Evolutionary conservation across 2,329 filamentous ascomycete species (phyloP), one percentile per base, ranked within the genome.

Genomic region (Helminthosporium solani): DNA sequence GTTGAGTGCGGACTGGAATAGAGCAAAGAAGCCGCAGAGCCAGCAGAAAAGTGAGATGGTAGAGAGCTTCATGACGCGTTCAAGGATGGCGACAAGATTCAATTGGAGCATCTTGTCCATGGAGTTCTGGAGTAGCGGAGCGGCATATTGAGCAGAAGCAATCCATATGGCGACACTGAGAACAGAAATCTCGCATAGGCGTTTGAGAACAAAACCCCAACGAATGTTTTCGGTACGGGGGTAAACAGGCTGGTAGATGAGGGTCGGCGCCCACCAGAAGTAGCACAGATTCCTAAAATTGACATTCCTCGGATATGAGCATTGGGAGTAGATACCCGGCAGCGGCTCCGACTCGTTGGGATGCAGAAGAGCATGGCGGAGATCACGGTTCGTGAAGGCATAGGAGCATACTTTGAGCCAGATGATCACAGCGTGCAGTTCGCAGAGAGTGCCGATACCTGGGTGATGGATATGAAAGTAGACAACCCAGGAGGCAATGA

Each of bases 401-500:
- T 97, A 99, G 0, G 91, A 96, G 54, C 90, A 88, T 25, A 88
- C 91, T 76, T 99, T 99, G 61, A 99, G 81, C 86, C 91, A 96
- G 40, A 97, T 91, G 44, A 97, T 88, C 61, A 97, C 85, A 53
- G 91, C 90, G 67, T 99, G 94, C 50, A 95, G 73, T 71, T 97
- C 88, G 53, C 88, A 90, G 39, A 96, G 75, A 0, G 90, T 96
- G 33, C 94, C 94, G 58, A 99, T 95, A 15, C 95, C 80, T 0
- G 94, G 94, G 70, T 99, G 94, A 70, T 95, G 83, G 56, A 99
- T 88, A 68, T 88, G 80, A 70, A 86, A 92, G 75, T 96, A 99
- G 15, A 99, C 91, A 15, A 90, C 84, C 52, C 84, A 83, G 38
- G 88, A 94, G 7, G 91, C 90, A 54, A 95, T 81, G 33, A 82